These are phyloP conservation scores for Nannochloropsis gaditana DNA, from an alignment of 108 stramenopile species.

Conservation along the genomic window DNA sequence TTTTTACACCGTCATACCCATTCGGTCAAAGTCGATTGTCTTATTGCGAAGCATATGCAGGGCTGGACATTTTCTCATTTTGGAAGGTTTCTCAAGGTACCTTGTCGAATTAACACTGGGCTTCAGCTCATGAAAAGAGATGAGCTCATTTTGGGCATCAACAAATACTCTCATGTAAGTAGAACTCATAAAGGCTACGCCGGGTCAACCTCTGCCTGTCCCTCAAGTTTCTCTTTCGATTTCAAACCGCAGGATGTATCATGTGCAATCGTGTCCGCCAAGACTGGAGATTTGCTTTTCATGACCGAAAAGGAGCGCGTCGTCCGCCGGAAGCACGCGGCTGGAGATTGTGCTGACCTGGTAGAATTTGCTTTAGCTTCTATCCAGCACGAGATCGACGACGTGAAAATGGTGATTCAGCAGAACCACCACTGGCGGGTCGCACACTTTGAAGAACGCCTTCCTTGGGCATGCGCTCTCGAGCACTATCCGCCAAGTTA, in stretches of 20 bases:
- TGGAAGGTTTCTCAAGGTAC: no score
- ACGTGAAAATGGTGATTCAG: slow-evolving; percentile 66
- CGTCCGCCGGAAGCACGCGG: slow-evolving; percentile 69
- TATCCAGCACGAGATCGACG: slow-evolving; percentile 63
- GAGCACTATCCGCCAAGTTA: slow-evolving; percentile 18
- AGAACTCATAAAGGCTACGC: neutral
- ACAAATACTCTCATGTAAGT: slow-evolving; percentile 62
- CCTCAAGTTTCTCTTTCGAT: no score
- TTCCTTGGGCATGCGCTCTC: slow-evolving; percentile 22
- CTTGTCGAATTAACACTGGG: no score
- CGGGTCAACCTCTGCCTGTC: no score
- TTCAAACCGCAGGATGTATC: slow-evolving; percentile 64
- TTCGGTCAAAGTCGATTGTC: no score
- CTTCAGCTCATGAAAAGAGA: neutral
- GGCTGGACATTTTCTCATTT: no score
- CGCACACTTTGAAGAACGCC: slow-evolving; percentile 60
- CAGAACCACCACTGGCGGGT: slow-evolving; percentile 85
- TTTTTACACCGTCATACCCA: no score
- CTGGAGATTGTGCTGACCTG: slow-evolving; percentile 64
- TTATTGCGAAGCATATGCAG: no score
- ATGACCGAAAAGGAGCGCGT: slow-evolving; percentile 75
- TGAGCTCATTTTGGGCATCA: slow-evolving; percentile 69
- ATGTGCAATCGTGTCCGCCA: slow-evolving; percentile 68
- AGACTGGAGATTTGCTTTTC: slow-evolving; percentile 69
- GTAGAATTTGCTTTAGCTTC: slow-evolving; percentile 67